A percentile compares a stretch with the other conserved stretches of the same genome.
phyloP scores from a whole-genome alignment of 495 filamentous ascomycete species.

The Penicillium bialowiezense region DNA sequence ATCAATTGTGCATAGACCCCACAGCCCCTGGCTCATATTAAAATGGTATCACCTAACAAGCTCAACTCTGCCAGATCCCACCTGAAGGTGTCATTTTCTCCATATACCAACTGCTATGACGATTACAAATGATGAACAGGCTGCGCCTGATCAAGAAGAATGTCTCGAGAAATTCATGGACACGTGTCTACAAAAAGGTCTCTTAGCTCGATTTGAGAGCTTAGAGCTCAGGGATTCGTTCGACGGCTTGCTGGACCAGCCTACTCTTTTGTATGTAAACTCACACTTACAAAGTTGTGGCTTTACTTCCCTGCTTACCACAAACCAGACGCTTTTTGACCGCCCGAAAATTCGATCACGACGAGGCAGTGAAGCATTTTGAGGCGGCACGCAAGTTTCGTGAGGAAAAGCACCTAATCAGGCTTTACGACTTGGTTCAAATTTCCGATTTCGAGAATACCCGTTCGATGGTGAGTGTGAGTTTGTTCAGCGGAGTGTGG shows the following conservation, averaged over 20 bases:
- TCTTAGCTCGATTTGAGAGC: too few relatives aligned
- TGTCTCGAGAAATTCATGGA: too few relatives aligned
- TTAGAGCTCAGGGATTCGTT: too few relatives aligned
- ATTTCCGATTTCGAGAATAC: slow-evolving; percentile 25
- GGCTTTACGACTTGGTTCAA: slow-evolving; percentile 23
- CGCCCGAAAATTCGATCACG: slow-evolving; percentile 21
- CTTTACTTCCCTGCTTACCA: neutral
- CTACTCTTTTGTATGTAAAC: slow-evolving; percentile 29
- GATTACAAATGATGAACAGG: too few relatives aligned
- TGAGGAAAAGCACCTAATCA: slow-evolving; percentile 13
- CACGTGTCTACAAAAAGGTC: too few relatives aligned
- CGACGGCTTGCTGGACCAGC: slow-evolving; percentile 28
- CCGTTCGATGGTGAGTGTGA: slow-evolving; percentile 15
- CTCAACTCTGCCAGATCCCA: too few relatives aligned
- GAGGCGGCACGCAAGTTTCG: slow-evolving; percentile 21
- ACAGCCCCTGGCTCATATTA: too few relatives aligned
- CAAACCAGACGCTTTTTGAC: slow-evolving; percentile 29
- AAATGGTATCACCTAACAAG: too few relatives aligned
- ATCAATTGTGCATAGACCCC: too few relatives aligned
- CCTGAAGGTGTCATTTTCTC: too few relatives aligned
- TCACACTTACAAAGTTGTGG: neutral
- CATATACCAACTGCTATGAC: too few relatives aligned
- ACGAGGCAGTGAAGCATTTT: slow-evolving; percentile 21
- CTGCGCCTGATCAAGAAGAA: too few relatives aligned
- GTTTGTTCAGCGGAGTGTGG: neutral